These are phyloP conservation scores for Trypanosoma caninum DNA, from an alignment of 208 protist genomes.

Conservation along the genomic window DNA sequence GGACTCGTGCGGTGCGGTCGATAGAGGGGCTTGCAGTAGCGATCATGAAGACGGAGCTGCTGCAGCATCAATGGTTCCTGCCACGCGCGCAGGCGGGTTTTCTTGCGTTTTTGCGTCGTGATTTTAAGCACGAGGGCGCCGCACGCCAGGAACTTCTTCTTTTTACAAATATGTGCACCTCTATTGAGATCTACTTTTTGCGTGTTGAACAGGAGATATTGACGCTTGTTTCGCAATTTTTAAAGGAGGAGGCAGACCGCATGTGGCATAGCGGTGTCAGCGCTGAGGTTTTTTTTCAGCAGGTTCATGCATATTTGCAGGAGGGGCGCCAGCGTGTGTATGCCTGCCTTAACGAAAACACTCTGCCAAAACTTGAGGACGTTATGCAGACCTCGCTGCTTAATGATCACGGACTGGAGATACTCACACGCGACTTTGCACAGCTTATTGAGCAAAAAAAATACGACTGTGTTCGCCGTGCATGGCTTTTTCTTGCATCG, in stretches of 20 bases:
- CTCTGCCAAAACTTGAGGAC: slow-evolving; percentile 41
- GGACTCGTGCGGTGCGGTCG: slow-evolving; percentile 2
- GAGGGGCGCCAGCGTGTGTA: slow-evolving; percentile 30
- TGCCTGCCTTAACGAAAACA: slow-evolving; percentile 40
- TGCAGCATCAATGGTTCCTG: slow-evolving; percentile 29
- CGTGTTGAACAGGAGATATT: slow-evolving; percentile 49
- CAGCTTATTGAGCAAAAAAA: slow-evolving; percentile 24
- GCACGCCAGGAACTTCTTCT: slow-evolving; percentile 22
- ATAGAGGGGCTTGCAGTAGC: slow-evolving; percentile 29
- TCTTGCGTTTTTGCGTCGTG: slow-evolving; percentile 18
- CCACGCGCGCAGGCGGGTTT: slow-evolving; percentile 37
- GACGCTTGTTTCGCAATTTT: slow-evolving; percentile 28
- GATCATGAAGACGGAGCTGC: slow-evolving; percentile 24
- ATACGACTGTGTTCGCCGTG: slow-evolving; percentile 33
- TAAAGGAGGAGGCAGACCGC: slow-evolving; percentile 20
- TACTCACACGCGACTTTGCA: slow-evolving; percentile 50
- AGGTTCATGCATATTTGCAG: slow-evolving; percentile 30
- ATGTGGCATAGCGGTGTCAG: slow-evolving; percentile 29
- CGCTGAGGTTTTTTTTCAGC: slow-evolving; percentile 33
- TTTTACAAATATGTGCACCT: slow-evolving; percentile 46
- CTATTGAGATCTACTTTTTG: slow-evolving; percentile 44
- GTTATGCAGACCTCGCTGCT: slow-evolving; percentile 39
- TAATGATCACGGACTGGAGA: slow-evolving; percentile 21
- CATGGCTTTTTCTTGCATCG: slow-evolving; percentile 40
- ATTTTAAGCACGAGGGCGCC: neutral